Conservation (phyloP, 2,329 filamentous ascomycete species). For the Cadophora gregata region DNA sequence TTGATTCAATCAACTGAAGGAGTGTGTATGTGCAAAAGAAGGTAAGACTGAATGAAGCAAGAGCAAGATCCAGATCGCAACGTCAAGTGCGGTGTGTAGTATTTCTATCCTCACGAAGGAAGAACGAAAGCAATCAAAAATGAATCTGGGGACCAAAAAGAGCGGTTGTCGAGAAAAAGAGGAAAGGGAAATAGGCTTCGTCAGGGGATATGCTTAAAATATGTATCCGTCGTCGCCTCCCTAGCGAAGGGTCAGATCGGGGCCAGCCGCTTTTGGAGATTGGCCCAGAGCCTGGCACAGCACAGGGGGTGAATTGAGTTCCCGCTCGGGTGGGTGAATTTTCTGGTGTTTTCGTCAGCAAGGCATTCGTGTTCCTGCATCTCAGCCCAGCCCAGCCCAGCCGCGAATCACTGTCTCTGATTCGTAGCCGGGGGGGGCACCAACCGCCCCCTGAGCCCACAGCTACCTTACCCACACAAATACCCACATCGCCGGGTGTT, state of each 20-base stretch:
- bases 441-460: not conserved
- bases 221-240: not conserved
- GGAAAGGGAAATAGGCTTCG: slow-evolving; percentile 11
- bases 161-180: slow-evolving; percentile 16
- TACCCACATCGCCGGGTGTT: not conserved
- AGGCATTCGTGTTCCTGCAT: slow-evolving; percentile 10
- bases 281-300: not conserved
- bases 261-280: slow-evolving; percentile 5
- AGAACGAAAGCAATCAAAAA: slow-evolving; percentile 16
- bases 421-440: not conserved
- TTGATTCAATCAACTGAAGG: slow-evolving; percentile 31
- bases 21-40: slow-evolving; percentile 16
- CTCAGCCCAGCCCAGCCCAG: not conserved
- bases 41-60: slow-evolving; percentile 17
- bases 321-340: not conserved
- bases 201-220: slow-evolving; percentile 9
- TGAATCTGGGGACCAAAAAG: slow-evolving; percentile 12
- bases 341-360: slow-evolving; percentile 2
- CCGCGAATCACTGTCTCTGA: not conserved
- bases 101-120: slow-evolving; percentile 3
- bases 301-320: not conserved
- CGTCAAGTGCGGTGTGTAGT: slow-evolving; percentile 30
- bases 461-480: not conserved
- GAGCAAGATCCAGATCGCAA: slow-evolving; percentile 24
- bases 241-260: not conserved